These are phyloP conservation scores for Lentinula sp. DNA, from an alignment of 768 basidiomycete genomes.

Conservation along the genomic window DNA sequence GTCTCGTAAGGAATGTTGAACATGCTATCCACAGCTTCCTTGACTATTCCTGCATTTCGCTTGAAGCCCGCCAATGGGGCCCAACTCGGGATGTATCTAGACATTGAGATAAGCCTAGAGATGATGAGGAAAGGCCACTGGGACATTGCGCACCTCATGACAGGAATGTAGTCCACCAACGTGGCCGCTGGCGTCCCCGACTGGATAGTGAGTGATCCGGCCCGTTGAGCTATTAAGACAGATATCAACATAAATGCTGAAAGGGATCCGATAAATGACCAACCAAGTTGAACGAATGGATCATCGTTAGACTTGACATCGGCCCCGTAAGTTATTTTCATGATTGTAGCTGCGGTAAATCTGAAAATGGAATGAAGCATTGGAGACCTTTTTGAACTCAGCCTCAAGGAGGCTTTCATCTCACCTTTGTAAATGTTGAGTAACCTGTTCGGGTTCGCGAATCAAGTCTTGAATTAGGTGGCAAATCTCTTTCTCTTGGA, in stretches of 20 bases:
- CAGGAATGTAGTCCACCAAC: constrained; percentile 44
- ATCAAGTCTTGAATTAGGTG: constrained; percentile 34
- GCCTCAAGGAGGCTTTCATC: background rate
- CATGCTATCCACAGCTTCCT: constrained; percentile 39
- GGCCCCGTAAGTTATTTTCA: constrained; percentile 44
- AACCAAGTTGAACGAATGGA: constrained; percentile 36
- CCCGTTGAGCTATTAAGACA: constrained; percentile 32
- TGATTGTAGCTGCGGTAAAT: constrained; percentile 40
- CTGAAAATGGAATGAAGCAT: constrained; percentile 17
- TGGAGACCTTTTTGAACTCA: no score
- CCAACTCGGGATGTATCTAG: constrained; percentile 45
- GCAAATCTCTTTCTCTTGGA: constrained; percentile 37
- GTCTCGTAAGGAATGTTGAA: constrained; percentile 45
- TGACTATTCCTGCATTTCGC: constrained; percentile 33
- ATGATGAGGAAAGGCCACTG: background rate
- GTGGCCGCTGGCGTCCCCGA: constrained; percentile 40
- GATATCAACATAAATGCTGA: constrained; percentile 3
- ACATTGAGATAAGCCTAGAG: background rate
- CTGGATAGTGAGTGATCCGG: constrained; percentile 38
- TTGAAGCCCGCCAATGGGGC: constrained; percentile 43
- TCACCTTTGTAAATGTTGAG: constrained; percentile 39
- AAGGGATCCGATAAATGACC: constrained; percentile 7
- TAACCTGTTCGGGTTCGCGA: constrained; percentile 29
- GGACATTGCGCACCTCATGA: constrained; percentile 25
- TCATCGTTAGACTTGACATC: constrained; percentile 38